Conservation (phyloP, 768 basidiomycete genomes). For the Naematelia aurantialba region DNA sequence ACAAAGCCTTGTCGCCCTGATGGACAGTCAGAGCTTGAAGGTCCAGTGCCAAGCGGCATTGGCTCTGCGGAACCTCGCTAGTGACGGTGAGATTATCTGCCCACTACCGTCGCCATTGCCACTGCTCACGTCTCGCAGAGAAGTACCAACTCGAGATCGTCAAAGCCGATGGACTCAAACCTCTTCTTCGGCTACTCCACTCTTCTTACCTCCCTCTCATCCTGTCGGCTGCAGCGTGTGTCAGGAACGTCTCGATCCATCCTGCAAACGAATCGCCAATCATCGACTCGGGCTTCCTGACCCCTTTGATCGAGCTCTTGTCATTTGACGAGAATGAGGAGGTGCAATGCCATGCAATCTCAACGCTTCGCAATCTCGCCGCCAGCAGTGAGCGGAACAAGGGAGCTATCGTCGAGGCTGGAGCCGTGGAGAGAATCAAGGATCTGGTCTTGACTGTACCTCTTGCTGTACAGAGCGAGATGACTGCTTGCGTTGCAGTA, state of each 20-base stretch:
- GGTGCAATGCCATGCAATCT: conserved; percentile 98
- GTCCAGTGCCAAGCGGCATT: conserved; percentile 98
- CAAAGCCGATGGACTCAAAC: conserved; percentile 84
- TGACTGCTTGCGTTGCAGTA: conserved; percentile 98
- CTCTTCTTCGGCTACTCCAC: conserved; percentile 87
- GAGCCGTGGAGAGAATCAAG: conserved; percentile 93
- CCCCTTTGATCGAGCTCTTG: conserved; percentile 89
- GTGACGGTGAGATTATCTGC: conserved; percentile 66
- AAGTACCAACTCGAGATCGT: conserved; percentile 99
- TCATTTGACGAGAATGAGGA: conserved; percentile 99
- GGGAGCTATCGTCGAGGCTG: conserved; percentile 93
- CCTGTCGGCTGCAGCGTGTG: conserved; percentile 95
- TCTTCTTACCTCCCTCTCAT: conserved; percentile 97
- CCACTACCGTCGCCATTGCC: conserved; percentile 2
- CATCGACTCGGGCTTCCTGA: conserved; percentile 95
- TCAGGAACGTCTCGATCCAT: conserved; percentile 98
- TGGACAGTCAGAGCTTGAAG: conserved; percentile 96
- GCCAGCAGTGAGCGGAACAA: conserved; percentile 98
- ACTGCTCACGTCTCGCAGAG: conserved; percentile 57
- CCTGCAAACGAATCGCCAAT: conserved; percentile 98
- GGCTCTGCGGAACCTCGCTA: conserved; percentile 91
- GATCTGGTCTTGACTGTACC: conserved; percentile 92
- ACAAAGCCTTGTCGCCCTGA: conserved; percentile 83
- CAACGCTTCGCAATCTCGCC: conserved; percentile 90
- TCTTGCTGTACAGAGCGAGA: conserved; percentile 95